Percentiles rank a stretch among this genome's conserved stretches.
These are phyloP conservation scores for Candida wancherniae DNA, from an alignment of 805 yeast species.

Conservation along the genomic window DNA sequence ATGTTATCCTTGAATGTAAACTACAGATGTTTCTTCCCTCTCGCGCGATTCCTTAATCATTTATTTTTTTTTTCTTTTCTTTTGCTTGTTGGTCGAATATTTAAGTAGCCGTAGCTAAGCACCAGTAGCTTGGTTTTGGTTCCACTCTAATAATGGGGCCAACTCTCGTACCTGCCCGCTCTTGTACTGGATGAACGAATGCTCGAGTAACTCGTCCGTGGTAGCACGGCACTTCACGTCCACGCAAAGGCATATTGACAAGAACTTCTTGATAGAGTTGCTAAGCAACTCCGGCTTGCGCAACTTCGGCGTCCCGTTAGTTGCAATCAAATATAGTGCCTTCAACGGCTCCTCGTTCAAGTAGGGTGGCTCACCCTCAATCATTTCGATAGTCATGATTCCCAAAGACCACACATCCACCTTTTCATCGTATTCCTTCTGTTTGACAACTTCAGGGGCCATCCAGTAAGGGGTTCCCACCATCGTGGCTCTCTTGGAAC, in stretches of 20 bases:
- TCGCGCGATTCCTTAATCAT: too few relatives aligned
- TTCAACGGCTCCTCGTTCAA: constrained; percentile 74
- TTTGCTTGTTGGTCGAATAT: too few relatives aligned
- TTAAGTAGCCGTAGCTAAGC: too few relatives aligned
- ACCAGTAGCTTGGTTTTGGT: constrained; percentile 22
- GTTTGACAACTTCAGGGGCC: constrained; percentile 84
- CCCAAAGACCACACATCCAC: constrained; percentile 83
- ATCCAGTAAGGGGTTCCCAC: constrained; percentile 89
- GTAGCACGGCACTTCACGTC: constrained; percentile 89
- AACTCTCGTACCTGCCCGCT: constrained; percentile 59
- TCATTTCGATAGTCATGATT: constrained; percentile 84
- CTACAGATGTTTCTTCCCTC: too few relatives aligned
- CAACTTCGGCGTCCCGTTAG: constrained; percentile 76
- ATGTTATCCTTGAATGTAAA: too few relatives aligned
- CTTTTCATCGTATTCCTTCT: constrained; percentile 75
- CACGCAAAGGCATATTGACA: constrained; percentile 88
- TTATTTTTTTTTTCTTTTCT: too few relatives aligned
- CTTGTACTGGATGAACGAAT: constrained; percentile 58
- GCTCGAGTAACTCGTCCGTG: constrained; percentile 80
- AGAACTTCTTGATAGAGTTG: constrained; percentile 73
- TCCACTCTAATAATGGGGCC: constrained; percentile 54
- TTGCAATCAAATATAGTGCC: constrained; percentile 71
- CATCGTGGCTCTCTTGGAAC: constrained; percentile 76
- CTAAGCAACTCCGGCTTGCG: constrained; percentile 66
- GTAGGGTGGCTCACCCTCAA: constrained; percentile 82